Base-by-base conservation (phyloP, 2,329 filamentous ascomycete species). In the Fusarium euwallaceae region DNA sequence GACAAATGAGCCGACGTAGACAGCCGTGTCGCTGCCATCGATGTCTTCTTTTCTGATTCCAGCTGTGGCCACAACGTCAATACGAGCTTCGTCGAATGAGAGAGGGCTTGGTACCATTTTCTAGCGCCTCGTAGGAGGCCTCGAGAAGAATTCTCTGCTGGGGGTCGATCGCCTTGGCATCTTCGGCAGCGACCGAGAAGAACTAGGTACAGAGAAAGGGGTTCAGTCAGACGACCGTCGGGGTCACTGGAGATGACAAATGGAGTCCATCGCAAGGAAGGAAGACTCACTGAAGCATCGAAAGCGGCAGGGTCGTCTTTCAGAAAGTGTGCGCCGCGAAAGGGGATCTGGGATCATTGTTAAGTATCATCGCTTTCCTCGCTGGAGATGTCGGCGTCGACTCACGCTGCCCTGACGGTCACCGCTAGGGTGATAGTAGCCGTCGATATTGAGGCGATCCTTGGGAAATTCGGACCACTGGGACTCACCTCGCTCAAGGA, bases 341-440 rank as follows among this genome's bases (percentile, higher is more conserved):
- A 86, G 4, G 84, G 84, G 16, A 87, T 85, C 86, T 87, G 29
- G 7, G 45, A 22, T 29, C 39, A 37, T 12, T 8, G 53, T 78
- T 41, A 78, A 58, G 53, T 20, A 59, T 68, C 24, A 14, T 48
- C 51, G 67, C 4, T 22, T 48, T 64, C 22, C 37, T 29, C 34
- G 39, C 10, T n/a, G 16, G 17, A 55, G 41, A 22, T 10, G n/a
- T 32, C 36, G 27, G 2, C 41, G 43, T 36, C 75, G 20, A 77
- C 86, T 76, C 77, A 88, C 87, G 72, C 84, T 86, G 43, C 87
- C 87, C 66, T 87, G 84, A 9, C 86, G 82, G 55, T 86, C 84
- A 8, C 84, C 84, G 22, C 87, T 85, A 0, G 88, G 88, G 74
- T 90, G 88, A 71, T 87, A 88, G 75, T 88, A 89, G n/a, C 86